Conservation (phyloP, 2,329 filamentous ascomycete genomes). For the Gremmenia infestans region DNA sequence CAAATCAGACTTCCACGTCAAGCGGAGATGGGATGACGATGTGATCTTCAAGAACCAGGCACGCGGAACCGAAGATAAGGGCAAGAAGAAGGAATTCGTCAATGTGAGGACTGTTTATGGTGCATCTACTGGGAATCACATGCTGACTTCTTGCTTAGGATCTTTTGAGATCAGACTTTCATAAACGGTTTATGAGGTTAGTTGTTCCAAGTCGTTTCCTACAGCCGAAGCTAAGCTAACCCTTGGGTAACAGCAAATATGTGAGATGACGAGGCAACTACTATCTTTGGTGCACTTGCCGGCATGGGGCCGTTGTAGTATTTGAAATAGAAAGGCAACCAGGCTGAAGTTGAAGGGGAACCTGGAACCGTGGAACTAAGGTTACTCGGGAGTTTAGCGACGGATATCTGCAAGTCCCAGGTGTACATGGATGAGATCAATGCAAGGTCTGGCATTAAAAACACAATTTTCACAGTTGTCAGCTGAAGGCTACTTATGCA, state of each 20-base stretch:
- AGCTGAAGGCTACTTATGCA: too few relatives aligned
- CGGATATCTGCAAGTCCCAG: too few relatives aligned
- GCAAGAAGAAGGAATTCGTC: constrained; percentile 89
- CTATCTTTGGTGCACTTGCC: too few relatives aligned
- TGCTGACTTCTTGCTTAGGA: constrained; percentile 47
- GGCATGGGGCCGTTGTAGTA: too few relatives aligned
- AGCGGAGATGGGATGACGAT: constrained; percentile 94
- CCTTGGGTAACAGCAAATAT: constrained; percentile 28
- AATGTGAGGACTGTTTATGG: constrained; percentile 57
- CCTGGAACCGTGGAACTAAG: too few relatives aligned
- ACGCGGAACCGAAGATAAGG: constrained; percentile 85
- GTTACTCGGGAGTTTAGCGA: too few relatives aligned
- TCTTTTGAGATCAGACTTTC: constrained; percentile 89
- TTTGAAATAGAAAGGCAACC: too few relatives aligned
- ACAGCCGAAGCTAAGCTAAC: constrained; percentile 15
- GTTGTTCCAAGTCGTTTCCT: constrained; percentile 11
- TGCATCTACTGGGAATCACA: constrained; percentile 1
- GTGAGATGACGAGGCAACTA: constrained; percentile 28
- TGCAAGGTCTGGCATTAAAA: too few relatives aligned
- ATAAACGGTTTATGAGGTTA: constrained; percentile 85
- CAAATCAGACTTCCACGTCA: constrained; percentile 81
- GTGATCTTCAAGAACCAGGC: constrained; percentile 99
- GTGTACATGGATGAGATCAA: too few relatives aligned
- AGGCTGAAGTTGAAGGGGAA: too few relatives aligned
- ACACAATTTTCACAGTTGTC: too few relatives aligned